Evolutionary conservation across 2,329 filamentous ascomycete species (phyloP), one percentile per base, ranked within the genome.

Genomic region (Alternaria ventricosa): DNA sequence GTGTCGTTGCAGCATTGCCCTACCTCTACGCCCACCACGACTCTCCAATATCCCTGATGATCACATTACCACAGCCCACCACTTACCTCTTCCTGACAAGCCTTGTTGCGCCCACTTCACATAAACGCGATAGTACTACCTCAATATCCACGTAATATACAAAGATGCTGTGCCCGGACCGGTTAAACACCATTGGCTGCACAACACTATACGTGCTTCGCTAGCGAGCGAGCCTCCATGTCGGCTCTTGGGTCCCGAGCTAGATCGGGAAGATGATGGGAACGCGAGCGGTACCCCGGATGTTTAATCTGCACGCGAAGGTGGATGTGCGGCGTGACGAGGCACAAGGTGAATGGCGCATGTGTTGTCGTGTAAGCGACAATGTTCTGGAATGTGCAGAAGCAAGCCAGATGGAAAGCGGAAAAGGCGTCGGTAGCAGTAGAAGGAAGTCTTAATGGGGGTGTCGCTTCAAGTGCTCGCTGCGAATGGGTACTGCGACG

Each of bases 101-200:
- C 61, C 57, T 55, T 23, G 50, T 36, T 46, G 50, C 50, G 25
- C n/a, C 61, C 62, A 60, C 60, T 63, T 59, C 64, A 69, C 58
- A 75, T 73, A 70, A 25, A 66, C 25, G 56, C 47, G 49, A 73
- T 67, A 75, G 60, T 73, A 61, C 47, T 66, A 59, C 50, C 28
- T 54, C 71, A 63, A 75, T 75, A 70, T 65, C 70, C 59, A 64
- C 30, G 53, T 58, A 65, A 58, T 76, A 66, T 75, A 68, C 55
- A 27, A 43, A 58, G 36, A 67, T 67, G 60, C 50, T 58, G 56
- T 60, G 64, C 10, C 25, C 71, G 70, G 73, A 57, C 74, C 73
- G 74, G 61, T 50, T 63, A 50, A 63, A 60, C 53, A 57, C 70
- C 18, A 71, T 70, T 74, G 72, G 72, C 27, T 56, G 22, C 36